Percentiles rank a stretch among this genome's conserved stretches.
Conservation (phyloP, 73 alveolate genomes). For the Uronychia binucleata region DNA sequence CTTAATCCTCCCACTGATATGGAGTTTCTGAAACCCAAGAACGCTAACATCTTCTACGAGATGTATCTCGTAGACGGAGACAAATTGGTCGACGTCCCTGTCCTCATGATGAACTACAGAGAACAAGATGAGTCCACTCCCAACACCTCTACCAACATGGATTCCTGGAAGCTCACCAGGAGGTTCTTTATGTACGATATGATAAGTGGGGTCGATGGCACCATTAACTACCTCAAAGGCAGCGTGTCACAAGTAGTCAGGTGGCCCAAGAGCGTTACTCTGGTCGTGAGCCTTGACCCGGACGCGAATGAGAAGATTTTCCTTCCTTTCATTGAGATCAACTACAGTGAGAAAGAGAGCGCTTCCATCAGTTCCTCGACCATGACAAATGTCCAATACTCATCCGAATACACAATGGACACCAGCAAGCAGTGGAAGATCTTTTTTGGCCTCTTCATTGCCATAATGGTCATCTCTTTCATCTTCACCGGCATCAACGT, state of each 20-base stretch:
- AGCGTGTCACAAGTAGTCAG: slow-evolving; percentile 47
- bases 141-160: slow-evolving; percentile 30
- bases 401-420: slow-evolving; percentile 18
- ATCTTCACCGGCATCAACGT: background rate
- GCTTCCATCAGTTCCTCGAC: slow-evolving; percentile 1
- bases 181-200: slow-evolving; percentile 80
- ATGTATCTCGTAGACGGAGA: slow-evolving; percentile 72
- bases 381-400: background rate
- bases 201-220: slow-evolving; percentile 66
- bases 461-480: background rate
- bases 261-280: slow-evolving; percentile 59
- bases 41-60: slow-evolving; percentile 79
- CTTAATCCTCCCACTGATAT: slow-evolving; percentile 3
- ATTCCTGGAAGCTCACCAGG: slow-evolving; percentile 52
- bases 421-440: background rate
- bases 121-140: slow-evolving; percentile 52
- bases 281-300: slow-evolving; percentile 57
- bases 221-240: slow-evolving; percentile 40
- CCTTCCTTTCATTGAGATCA: slow-evolving; percentile 64
- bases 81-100: slow-evolving; percentile 82
- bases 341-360: slow-evolving; percentile 30
- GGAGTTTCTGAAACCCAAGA: slow-evolving; percentile 39
- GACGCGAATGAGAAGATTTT: slow-evolving; percentile 55
- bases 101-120: slow-evolving; percentile 55
- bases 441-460: background rate